Conservation (phyloP, 2,329 filamentous ascomycete species). For the Neopestalotiopsis rosae region DNA sequence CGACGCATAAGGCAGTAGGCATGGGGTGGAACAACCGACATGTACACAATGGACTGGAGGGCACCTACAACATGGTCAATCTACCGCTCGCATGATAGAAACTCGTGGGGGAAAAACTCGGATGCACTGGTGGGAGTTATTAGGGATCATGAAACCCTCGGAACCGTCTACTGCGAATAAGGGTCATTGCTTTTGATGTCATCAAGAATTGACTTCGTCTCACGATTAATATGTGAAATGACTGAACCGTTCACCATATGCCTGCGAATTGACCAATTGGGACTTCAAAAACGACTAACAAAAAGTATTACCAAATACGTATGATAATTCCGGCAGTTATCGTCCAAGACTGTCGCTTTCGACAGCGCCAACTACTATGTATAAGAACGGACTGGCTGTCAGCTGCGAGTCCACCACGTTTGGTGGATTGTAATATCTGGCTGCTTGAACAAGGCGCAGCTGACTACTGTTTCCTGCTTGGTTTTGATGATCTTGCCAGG, state of each 20-base stretch:
- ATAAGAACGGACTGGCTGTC: not conserved
- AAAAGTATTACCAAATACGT: not conserved
- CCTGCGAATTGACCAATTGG: conserved; percentile 1
- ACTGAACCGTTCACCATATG: not conserved
- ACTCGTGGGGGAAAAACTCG: conserved; percentile 52
- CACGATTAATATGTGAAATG: conserved; percentile 13
- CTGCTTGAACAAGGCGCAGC: too few relatives aligned
- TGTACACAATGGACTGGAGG: conserved; percentile 45
- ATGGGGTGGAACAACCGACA: conserved; percentile 28
- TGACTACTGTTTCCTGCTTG: too few relatives aligned
- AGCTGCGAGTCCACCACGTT: not conserved
- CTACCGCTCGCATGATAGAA: conserved; percentile 52
- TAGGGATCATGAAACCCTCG: conserved; percentile 39
- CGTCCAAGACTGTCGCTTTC: not conserved
- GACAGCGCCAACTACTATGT: not conserved
- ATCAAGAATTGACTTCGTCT: conserved; percentile 20
- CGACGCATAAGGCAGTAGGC: conserved; percentile 36
- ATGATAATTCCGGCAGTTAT: not conserved
- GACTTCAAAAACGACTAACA: not conserved
- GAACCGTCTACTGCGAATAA: conserved; percentile 41
- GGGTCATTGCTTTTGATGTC: conserved; percentile 38
- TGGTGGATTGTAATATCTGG: not conserved
- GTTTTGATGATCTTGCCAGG: too few relatives aligned
- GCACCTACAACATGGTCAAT: conserved; percentile 50
- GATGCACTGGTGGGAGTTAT: conserved; percentile 45